Conservation (phyloP, 805 yeast genomes). For the Blastobotrys chiropterorum region DNA sequence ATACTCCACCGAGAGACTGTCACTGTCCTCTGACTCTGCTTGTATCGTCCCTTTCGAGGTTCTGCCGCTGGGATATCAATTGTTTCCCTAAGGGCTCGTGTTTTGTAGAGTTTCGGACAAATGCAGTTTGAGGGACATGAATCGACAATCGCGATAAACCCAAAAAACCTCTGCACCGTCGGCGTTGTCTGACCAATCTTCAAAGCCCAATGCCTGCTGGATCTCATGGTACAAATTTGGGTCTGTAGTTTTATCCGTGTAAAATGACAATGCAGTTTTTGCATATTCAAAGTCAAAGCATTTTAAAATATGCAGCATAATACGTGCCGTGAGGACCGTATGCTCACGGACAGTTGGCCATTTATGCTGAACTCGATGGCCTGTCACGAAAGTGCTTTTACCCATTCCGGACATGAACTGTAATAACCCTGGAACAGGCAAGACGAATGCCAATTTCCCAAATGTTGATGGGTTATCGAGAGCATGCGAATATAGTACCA, state of each 20-base stretch:
- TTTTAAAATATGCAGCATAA: slow-evolving; percentile 10
- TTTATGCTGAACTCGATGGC: slow-evolving; percentile 6
- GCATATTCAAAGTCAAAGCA: slow-evolving; percentile 12
- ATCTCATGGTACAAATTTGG: slow-evolving; percentile 9
- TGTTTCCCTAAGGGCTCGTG: too few species aligned
- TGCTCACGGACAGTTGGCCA: slow-evolving; percentile 14
- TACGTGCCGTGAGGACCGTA: slow-evolving; percentile 10
- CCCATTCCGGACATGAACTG: slow-evolving; percentile 18
- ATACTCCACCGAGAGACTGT: too few species aligned
- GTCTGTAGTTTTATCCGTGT: slow-evolving; percentile 9
- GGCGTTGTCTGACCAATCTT: slow-evolving; percentile 13
- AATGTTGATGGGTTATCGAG: slow-evolving; percentile 2
- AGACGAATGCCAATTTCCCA: slow-evolving; percentile 11
- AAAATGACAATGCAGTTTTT: slow-evolving; percentile 12
- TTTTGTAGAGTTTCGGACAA: slow-evolving; percentile 2
- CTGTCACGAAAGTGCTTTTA: slow-evolving; percentile 12
- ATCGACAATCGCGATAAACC: slow-evolving; percentile 14
- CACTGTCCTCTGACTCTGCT: too few species aligned
- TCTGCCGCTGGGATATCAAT: too few species aligned
- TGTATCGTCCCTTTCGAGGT: too few species aligned
- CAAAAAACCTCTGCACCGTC: slow-evolving; percentile 16
- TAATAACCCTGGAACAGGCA: slow-evolving; percentile 16
- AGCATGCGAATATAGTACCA: slow-evolving; percentile 11
- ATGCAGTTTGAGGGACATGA: slow-evolving; percentile 12
- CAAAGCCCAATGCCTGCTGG: slow-evolving; percentile 9